Base-by-base conservation (phyloP, 257 asterid genomes). In the Cinchona pubescens region DNA sequence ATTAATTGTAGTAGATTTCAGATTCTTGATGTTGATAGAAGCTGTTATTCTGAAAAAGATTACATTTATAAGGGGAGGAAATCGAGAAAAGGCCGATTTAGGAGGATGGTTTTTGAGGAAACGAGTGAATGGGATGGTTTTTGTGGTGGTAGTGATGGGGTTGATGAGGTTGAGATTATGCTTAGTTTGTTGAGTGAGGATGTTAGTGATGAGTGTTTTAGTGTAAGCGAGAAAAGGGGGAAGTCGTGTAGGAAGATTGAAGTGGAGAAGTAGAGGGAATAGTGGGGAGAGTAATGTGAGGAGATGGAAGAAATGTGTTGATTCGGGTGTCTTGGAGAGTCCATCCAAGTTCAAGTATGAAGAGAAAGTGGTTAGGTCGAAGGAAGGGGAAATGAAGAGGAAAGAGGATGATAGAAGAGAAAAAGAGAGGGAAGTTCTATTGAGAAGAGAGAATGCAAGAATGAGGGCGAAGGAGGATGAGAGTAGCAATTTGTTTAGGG, bases 181-280 rank as follows among this genome's bases (percentile, higher is more conserved):
- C 98, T 92, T 80, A 87, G 89, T 81, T 89, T 95, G 90, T 77
- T 95, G 88, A 56, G 85, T 66, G 92, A 86, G 74, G 94, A 88
- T 72, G 48, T 82, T 19, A 84, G 79, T n/a, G 89, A 83, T 72
- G 89, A 87, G 84, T 79, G 86, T 71, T 69, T 79, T 56, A 79
- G 60, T 87, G 81, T 75, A 70, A 76, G 76, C 12, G 82, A 69
- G 87, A 89, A 85, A 75, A 83, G 78, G 9, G 81, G 70, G 5
- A 81, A 88, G 76, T 19, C 74, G 16, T 51, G 60, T 78, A 84
- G 85, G 86, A 87, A 86, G 68, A 78, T 83, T 0, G 78, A 81
- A 32, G 73, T 76, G 81, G 90, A 79, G 79, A 82, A n/a, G 83
- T 77, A 79, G 84, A 37, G 88, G 82, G 69, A 69, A 80, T 43